These are phyloP conservation scores for Boletellus ananas DNA, from an alignment of 768 basidiomycete genomes.

Conservation along the genomic window DNA sequence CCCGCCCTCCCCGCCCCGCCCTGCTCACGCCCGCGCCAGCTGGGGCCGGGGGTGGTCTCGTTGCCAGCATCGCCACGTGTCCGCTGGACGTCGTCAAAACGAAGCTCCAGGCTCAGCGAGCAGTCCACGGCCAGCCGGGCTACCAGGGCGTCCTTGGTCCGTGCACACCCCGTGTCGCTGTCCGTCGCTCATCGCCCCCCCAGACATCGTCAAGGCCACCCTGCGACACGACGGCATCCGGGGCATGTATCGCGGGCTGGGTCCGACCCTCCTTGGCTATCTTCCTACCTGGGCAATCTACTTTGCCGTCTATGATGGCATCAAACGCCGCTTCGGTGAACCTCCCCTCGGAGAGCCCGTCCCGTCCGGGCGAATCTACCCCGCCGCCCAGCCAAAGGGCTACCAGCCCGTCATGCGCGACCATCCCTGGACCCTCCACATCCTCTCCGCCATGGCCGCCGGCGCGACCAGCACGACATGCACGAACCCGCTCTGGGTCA, in stretches of 20 bases:
- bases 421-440: slow-evolving; percentile 84
- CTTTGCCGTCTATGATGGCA: slow-evolving; percentile 95
- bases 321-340: slow-evolving; percentile 81
- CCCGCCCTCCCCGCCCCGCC: slow-evolving; percentile 2
- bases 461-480: slow-evolving; percentile 90
- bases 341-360: slow-evolving; percentile 43
- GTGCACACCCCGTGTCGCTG: slow-evolving; percentile 25
- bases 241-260: slow-evolving; percentile 94
- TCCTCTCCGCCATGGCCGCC: slow-evolving; percentile 93
- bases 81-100: slow-evolving; percentile 98
- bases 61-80: slow-evolving; percentile 91
- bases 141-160: slow-evolving; percentile 77
- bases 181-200: not conserved
- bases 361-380: slow-evolving; percentile 55
- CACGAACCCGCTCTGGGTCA: slow-evolving; percentile 97
- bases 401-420: slow-evolving; percentile 79
- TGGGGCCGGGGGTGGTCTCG: slow-evolving; percentile 92
- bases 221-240: slow-evolving; percentile 67
- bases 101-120: slow-evolving; percentile 90
- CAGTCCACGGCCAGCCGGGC: slow-evolving; percentile 59
- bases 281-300: slow-evolving; percentile 99
- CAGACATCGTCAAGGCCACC: slow-evolving; percentile 57
- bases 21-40: slow-evolving; percentile 41
- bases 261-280: slow-evolving; percentile 94
- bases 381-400: slow-evolving; percentile 80